Base-by-base conservation (phyloP, 2,329 filamentous ascomycete species). In the Helicocarpus griseus region DNA sequence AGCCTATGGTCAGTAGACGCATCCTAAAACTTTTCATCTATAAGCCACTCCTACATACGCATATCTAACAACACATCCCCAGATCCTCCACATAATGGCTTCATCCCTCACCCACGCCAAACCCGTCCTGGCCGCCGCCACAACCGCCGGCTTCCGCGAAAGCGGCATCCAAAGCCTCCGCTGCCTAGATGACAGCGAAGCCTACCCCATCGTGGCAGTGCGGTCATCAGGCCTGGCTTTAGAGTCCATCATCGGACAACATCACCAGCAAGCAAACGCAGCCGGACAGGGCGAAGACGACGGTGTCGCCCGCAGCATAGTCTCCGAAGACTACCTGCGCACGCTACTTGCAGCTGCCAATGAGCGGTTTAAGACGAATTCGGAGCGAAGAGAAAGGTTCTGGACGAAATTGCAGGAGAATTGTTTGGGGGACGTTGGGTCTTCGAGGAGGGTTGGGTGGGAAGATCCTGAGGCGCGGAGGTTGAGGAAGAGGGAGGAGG, bases 81-180 rank as follows among this genome's bases (percentile, higher is more conserved):
- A 95, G 90, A 95, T 96, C 58, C 79, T 97, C 0, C 91, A 97
- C 60, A 77, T 97, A 40, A 78, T 95, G 60, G 83, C 88, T 5
- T 81, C 89, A 14, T 91, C 87, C 0, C 74, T 83, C 0, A 69
- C 78, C 11, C 81, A 91, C 60, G 89, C 91, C 3, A 86, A 95
- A 58, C 74, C 79, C 7, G 75, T 94, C 17, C 77, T 95, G 13
- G 77, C 82, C 9, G 87, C 86, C 41, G 90, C 87, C 1, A 75
- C 91, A 8, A 80, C 83, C 59, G 85, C 89, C 3, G 91, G 91
- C 0, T 96, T 96, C 65, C 83, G 91, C 13, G 91, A 97, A 70
- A 93, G 86, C 53, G 91, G 91, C 17, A 85, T 91, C 6, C 72
- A 74, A 55, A 68, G 69, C 47, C 77, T 94, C 53, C 87, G 85